phyloP scores from a whole-genome alignment of 2,329 filamentous ascomycete genomes.

The Monosporascus sp. region DNA sequence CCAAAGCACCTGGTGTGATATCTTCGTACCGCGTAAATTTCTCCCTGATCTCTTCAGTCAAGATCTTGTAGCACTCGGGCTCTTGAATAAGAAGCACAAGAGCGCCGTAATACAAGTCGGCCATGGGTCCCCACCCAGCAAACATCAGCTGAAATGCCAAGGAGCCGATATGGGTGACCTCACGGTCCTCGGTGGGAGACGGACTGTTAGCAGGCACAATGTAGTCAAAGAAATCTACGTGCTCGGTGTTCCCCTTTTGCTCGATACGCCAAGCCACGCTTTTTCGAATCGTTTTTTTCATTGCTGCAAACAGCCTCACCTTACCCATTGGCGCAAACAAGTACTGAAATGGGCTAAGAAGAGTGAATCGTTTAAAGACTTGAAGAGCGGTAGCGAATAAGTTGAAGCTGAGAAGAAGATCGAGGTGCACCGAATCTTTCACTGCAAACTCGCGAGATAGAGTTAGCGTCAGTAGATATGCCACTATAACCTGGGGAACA shows the following conservation, averaged over 20 bases:
- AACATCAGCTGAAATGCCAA: conserved; percentile 13
- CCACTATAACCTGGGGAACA: not conserved
- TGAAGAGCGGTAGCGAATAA: not conserved
- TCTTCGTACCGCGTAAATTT: conserved; percentile 22
- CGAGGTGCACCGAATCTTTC: not conserved
- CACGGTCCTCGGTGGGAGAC: not conserved
- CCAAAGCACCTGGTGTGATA: conserved; percentile 17
- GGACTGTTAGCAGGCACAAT: conserved; percentile 7
- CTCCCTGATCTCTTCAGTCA: conserved; percentile 26
- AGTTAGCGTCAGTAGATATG: not conserved
- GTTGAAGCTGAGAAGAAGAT: not conserved
- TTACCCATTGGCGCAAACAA: conserved; percentile 8
- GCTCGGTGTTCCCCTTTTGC: conserved; percentile 5
- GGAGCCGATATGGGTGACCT: conserved; percentile 7
- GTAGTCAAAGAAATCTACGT: conserved; percentile 15
- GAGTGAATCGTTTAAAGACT: conserved; percentile 4
- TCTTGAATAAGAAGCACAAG: conserved; percentile 18
- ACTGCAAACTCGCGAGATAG: not conserved
- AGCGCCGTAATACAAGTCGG: conserved; percentile 6
- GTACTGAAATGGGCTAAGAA: conserved; percentile 9
- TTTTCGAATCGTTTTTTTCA: conserved; percentile 6
- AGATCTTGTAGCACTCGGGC: conserved; percentile 14
- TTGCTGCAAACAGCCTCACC: conserved; percentile 1
- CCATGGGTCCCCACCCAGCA: conserved; percentile 11
- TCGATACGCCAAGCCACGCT: conserved; percentile 10